Evolutionary conservation across 148 eudicot species (phyloP), one percentile per base, ranked within the genome.

Genomic region (Cornus controversa): DNA sequence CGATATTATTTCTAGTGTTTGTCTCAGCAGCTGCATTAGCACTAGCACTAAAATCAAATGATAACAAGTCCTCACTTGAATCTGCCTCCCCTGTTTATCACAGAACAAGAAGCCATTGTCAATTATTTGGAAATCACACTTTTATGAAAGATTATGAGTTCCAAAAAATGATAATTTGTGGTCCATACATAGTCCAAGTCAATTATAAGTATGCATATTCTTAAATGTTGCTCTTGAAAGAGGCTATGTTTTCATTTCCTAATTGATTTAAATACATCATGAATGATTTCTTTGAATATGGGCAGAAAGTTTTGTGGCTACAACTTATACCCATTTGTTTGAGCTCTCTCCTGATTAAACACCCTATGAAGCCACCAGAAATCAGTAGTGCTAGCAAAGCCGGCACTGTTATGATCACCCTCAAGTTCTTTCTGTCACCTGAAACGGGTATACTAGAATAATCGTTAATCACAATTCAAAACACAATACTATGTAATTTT

Each of bases 1-100:
- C 53, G 10, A 28, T 5, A 15, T 28, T 62, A 22, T 78, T 31
- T 27, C 31, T 20, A 24, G 47, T n/a, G 7, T 37, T 74, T 58
- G n/a, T 69, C n/a, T 58, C 68, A 28, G 34, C 67, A 3, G 66
- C 37, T 34, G 73, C 18, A 66, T 34, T 54, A 26, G 45, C 6
- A 54, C 73, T 67, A 18, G 28, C 62, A 28, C 57, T 62, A 58
- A 80, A 74, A 27, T 74, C 78, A 80, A 66, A 80, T 57, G 65
- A 74, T 15, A 11, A n/a, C 1, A 80, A 36, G 60, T 80, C 82
- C 73, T 68, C 64, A 6, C 78, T 28, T 7, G 24, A 25, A 27
- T 68, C n/a, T 63, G 31, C 11, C 27, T 47, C 18, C 10, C 78
- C 82, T 80, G 74, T 66, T 79, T 25, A 47, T 42, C 70, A 58